Evolutionary conservation across 2,329 filamentous ascomycete species (phyloP).

Genomic region (Aspergillus bombycis): DNA sequence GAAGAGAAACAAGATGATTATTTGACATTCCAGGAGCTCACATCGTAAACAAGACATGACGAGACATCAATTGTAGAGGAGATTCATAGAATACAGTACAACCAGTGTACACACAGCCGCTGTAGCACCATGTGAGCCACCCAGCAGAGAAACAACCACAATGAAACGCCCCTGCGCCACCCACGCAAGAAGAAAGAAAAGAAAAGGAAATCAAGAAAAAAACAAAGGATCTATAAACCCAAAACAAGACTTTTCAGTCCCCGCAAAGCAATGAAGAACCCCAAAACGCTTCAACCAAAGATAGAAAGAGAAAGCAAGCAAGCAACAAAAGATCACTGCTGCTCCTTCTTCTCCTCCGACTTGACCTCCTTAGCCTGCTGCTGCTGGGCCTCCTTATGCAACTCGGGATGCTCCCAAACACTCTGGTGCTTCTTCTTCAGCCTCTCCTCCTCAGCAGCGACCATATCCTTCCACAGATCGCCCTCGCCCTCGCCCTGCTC

Average conservation of each 20-base stretch:
- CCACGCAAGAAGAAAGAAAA: neutral
- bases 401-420: constrained; percentile 35
- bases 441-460: constrained; percentile 51
- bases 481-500: constrained; percentile 69
- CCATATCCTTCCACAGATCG: constrained; percentile 79
- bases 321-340: neutral
- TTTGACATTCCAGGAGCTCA: neutral
- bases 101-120: constrained; percentile 1
- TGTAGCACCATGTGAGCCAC: neutral
- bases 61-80: constrained; percentile 4
- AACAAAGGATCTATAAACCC: constrained; percentile 1
- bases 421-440: constrained; percentile 46
- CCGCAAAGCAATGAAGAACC: neutral
- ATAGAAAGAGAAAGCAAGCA: neutral
- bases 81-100: constrained; percentile 3
- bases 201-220: neutral
- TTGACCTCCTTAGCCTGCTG: neutral
- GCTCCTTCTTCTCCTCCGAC: neutral
- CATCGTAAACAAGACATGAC: neutral
- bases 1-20: neutral
- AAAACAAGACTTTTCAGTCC: constrained; percentile 3
- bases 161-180: neutral
- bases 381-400: neutral
- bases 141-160: neutral
- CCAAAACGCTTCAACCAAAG: neutral